Percentiles rank a stretch among this genome's conserved stretches.
Evolutionary conservation across 2,329 filamentous ascomycete genomes (phyloP).

Genomic region (Fusarium equiseti): DNA sequence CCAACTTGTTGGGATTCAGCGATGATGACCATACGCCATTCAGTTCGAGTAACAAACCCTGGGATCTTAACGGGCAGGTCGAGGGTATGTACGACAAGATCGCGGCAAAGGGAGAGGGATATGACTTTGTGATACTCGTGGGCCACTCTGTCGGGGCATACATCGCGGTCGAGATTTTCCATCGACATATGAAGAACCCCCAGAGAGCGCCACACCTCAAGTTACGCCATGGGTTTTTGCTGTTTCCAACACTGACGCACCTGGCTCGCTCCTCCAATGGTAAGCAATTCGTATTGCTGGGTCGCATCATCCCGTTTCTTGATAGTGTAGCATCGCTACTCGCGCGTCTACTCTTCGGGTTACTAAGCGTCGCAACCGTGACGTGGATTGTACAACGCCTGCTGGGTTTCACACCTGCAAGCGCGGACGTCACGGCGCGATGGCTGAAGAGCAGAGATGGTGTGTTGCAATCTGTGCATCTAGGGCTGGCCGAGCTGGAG

Average conservation of each 20-base stretch:
- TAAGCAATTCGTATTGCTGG: constrained; percentile 53
- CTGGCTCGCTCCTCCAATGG: constrained; percentile 74
- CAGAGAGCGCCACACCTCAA: constrained; percentile 53
- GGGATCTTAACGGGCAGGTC: constrained; percentile 67
- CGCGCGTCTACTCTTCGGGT: constrained; percentile 58
- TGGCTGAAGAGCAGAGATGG: constrained; percentile 70
- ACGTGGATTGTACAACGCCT: constrained; percentile 57
- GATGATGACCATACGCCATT: constrained; percentile 66
- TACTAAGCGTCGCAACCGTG: constrained; percentile 57
- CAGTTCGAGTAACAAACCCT: constrained; percentile 57
- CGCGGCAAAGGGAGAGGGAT: constrained; percentile 54
- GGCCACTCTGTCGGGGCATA: constrained; percentile 83
- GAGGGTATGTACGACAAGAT: constrained; percentile 57
- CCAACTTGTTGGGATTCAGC: constrained; percentile 69
- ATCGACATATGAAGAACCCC: constrained; percentile 62
- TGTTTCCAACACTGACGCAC: constrained; percentile 82
- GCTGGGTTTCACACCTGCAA: constrained; percentile 62
- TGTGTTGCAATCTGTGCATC: constrained; percentile 69
- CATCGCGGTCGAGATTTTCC: constrained; percentile 75
- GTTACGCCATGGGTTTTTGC: constrained; percentile 68
- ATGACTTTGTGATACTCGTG: constrained; percentile 72
- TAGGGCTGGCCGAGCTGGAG: constrained; percentile 71
- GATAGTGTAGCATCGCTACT: constrained; percentile 55
- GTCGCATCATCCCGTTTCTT: constrained; percentile 59
- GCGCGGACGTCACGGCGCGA: constrained; percentile 62